Evolutionary conservation across 2,329 filamentous ascomycete genomes (phyloP), one percentile per base, ranked within the genome.

Genomic region (Trichoderma polysporum): DNA sequence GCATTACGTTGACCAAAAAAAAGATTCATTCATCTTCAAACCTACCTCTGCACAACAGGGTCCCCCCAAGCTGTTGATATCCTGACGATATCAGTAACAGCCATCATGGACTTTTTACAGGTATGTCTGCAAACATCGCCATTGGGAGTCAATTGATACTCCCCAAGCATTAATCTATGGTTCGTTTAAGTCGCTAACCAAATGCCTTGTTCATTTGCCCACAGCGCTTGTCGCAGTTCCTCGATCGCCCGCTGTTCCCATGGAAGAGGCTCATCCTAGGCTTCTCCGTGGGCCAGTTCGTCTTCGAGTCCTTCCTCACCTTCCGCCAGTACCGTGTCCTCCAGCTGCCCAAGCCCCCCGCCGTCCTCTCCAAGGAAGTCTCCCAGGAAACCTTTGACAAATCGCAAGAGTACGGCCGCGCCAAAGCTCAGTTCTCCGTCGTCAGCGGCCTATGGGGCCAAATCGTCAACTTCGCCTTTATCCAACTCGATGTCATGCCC

Each of bases 261-360:
- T 99, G 95, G 95, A 99, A 97, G 88, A 91, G 89, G 78, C 88
- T 99, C 74, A 94, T 99, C 74, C 87, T 98, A 73, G 92, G 93
- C 74, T 99, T 99, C 83, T 97, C 93, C 33, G 79, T 98, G 74
- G 93, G 91, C 69, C 93, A 99, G 78, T 98, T 92, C 79, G 81
- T 93, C 64, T 90, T 99, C 76, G 95, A 99, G 79, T 89, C 92
- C 52, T 92, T 94, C 81, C 88, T 99, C 62, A 93, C 93, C 29
- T 83, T 92, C 72, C 92, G 95, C 67, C 95, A 99, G 79, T 98
- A 97, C 79, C 88, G 89, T 72, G 88, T 97, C 66, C 86, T 98
- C 69, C 88, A 94, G 76, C 88, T 88, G 72, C 92, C 86, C 13
- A 91, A 88, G 70, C 88, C 93, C 10, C 95, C 95, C 67, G 91